Base-by-base conservation (phyloP, 768 basidiomycete genomes). In the Tricholoma saponaceum region DNA sequence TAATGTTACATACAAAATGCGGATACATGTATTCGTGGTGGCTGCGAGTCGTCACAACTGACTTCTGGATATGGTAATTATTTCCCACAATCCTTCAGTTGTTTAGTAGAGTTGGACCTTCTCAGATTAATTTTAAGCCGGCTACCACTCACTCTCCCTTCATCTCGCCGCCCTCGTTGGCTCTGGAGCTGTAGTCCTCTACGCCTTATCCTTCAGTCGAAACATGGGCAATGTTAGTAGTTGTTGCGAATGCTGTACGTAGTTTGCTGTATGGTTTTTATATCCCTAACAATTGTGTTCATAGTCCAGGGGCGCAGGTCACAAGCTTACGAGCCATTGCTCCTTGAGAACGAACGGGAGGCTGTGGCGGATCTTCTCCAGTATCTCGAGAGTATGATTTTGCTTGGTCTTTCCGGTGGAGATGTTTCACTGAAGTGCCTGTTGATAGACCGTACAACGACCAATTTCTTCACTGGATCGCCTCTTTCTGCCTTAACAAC, bases 361-460 rank as follows among this genome's bases (percentile, higher is more conserved):
- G 96, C 96, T 5, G 97, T 99, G 16, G 96, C 96, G 44, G 97
- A 98, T 74, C 79, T 99, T 52, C 83, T 99, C 12, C 95, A 98
- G 70, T 98, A 92, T 69, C 86, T 99, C 60, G 97, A 99, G 79
- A 99, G 96, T 98, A 72, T 63, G 90, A 74, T 54, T 51, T 41
- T 26, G 8, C 2, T 26, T 26, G 14, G 16, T 18, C 26, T n/a
- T 30, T 28, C 47, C 3, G 12, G 26, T 3, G 2, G 9, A 18
- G 9, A 50, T 28, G 47, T 44, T 35, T 32, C 59, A 47, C 54
- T 54, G 41, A 41, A 57, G 60, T 55, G 52, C 26, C 35, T 57
- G 43, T 25, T n/a, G 50, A 58, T 70, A 96, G 96, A 99, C 82
- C 92, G 97, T 64, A 89, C 91, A 2, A 95, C 93, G 7, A 98